A percentile compares a stretch with the other conserved stretches of the same genome.
phyloP scores from a whole-genome alignment of 2,329 filamentous ascomycete genomes.

The Neodidymelliopsis sp. region DNA sequence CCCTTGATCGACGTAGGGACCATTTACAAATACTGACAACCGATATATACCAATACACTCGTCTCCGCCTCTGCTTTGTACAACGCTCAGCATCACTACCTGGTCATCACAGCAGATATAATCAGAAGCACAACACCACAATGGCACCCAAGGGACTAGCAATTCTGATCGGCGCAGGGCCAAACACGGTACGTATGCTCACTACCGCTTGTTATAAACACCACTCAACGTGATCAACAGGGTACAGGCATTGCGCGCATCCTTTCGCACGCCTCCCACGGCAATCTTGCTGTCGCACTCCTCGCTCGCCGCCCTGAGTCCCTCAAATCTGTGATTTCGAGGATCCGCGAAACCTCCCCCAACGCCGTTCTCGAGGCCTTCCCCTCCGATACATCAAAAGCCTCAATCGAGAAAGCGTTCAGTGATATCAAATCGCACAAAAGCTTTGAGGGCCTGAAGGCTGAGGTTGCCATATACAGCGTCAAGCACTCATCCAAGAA shows the following conservation, averaged over 20 bases:
- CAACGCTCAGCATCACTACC: too few relatives aligned
- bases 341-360: slow-evolving; percentile 52
- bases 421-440: slow-evolving; percentile 57
- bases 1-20: slow-evolving; percentile 3
- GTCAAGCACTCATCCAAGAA: slow-evolving; percentile 64
- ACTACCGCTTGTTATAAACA: not conserved
- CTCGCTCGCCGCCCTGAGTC: slow-evolving; percentile 59
- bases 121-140: not conserved
- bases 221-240: slow-evolving; percentile 30
- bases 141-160: slow-evolving; percentile 43
- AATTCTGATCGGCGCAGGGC: slow-evolving; percentile 45
- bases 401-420: slow-evolving; percentile 59
- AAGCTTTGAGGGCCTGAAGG: slow-evolving; percentile 59
- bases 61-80: not conserved
- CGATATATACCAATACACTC: not conserved
- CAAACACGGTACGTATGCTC: slow-evolving; percentile 35
- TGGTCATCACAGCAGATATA: too few relatives aligned
- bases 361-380: slow-evolving; percentile 60
- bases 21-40: not conserved
- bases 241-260: slow-evolving; percentile 65
- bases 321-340: slow-evolving; percentile 53
- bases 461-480: slow-evolving; percentile 62
- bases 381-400: slow-evolving; percentile 58
- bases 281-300: slow-evolving; percentile 64
- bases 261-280: slow-evolving; percentile 59